Evolutionary conservation across 805 yeast genomes (phyloP), one percentile per base, ranked within the genome.

Genomic region (Wickerhamomyces rabaulensis): DNA sequence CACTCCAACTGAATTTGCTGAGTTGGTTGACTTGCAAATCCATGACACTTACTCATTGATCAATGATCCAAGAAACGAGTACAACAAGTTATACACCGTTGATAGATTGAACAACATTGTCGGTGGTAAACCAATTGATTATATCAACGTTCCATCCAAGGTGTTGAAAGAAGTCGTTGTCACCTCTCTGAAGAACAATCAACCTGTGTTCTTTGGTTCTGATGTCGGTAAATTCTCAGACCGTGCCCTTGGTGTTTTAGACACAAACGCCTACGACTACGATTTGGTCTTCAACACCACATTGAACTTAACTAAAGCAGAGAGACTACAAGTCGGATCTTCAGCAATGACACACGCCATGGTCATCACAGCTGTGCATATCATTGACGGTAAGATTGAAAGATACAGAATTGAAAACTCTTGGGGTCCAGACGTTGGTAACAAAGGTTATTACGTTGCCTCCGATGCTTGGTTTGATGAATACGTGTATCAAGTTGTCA

Each of bases 271-370:
- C 13, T 87, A 81, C 79, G 82, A 84, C 60, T 84, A 79, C 65
- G 69, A 75, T 51, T 65, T 81, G 46, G 76, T 74, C 1, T 76
- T 78, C 58, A 78, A 80, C 51, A 71, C 80, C 71, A 63, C 70
- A 45, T 64, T 75, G 60, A 69, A 75, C 47, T 66, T 75, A 55
- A 57, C 66, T 46, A 87, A 87, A 67, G 80, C 80, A 22, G 82
- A 87, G 46, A 72, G 95, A 51, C 77, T 87, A 52, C 69, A 72
- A 51, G 80, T 83, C 52, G 80, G 79, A 45, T 79, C 87, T 47
- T 81, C 89, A 26, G 71, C 79, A 51, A 86, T 87, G 92, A 87
- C 94, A 15, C 95, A 87, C 59, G 96, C 96, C 25, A 87, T 87
- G 95, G 78, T 81, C 20, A 77, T 87, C 57, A 81, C 89, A 12